Percentiles rank a stretch among this genome's conserved stretches.
Evolutionary conservation across 495 filamentous ascomycete species (phyloP).

Genomic region (Talaromyces stipitatus): DNA sequence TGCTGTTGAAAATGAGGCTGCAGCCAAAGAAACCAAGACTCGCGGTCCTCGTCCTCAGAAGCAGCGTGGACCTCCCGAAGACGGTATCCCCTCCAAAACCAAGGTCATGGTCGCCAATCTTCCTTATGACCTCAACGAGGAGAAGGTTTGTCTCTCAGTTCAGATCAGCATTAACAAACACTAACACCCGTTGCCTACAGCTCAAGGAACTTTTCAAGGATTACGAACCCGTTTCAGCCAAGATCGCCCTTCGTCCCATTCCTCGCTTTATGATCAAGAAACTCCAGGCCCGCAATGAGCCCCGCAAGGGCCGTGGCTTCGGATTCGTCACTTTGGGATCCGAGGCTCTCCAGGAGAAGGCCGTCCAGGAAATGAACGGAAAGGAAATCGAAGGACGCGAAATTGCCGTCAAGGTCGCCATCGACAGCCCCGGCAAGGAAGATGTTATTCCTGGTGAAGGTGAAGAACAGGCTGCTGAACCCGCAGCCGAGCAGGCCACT

Average conservation of each 20-base stretch:
- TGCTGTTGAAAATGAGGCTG: slow-evolving; percentile 52
- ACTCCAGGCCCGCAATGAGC: slow-evolving; percentile 93
- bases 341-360: slow-evolving; percentile 94
- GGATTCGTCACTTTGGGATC: slow-evolving; percentile 94
- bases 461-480: slow-evolving; percentile 33
- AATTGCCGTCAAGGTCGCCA: slow-evolving; percentile 99
- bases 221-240: slow-evolving; percentile 86
- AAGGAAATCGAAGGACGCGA: slow-evolving; percentile 97
- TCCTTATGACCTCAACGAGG: slow-evolving; percentile 94
- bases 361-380: slow-evolving; percentile 95
- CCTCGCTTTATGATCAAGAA: slow-evolving; percentile 99
- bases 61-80: slow-evolving; percentile 91
- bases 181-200: slow-evolving; percentile 46
- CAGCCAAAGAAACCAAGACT: slow-evolving; percentile 34
- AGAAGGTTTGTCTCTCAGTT: slow-evolving; percentile 58
- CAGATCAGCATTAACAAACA: not conserved
- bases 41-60: slow-evolving; percentile 43
- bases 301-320: slow-evolving; percentile 98
- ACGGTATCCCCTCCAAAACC: slow-evolving; percentile 96
- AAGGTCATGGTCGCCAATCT: slow-evolving; percentile 99
- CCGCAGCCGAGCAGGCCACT: slow-evolving; percentile 30
- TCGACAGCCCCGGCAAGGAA: slow-evolving; percentile 98
- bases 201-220: slow-evolving; percentile 92
- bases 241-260: slow-evolving; percentile 96
- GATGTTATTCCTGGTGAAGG: slow-evolving; percentile 64